Base-by-base conservation (phyloP, 2,329 filamentous ascomycete species). In the Graphiopsis chlorocephala region DNA sequence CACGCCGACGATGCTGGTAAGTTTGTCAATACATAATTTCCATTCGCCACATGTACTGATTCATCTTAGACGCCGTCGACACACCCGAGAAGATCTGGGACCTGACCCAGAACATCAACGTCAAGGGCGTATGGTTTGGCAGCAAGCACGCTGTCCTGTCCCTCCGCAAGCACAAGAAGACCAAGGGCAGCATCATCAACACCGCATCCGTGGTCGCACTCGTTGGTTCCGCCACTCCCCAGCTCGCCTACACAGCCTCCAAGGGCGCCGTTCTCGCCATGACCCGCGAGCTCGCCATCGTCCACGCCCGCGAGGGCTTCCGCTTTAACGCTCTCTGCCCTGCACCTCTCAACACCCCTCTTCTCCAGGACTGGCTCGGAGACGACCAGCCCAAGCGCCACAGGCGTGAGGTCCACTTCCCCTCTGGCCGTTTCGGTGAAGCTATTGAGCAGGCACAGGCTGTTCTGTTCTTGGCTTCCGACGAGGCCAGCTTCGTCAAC, bases 101-200 rank as follows among this genome's bases (percentile, higher is more conserved):
- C 74, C 81, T 96, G 70, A 97, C 93, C 4, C 92, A 96, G 67
- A 88, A 87, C 77, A 96, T 97, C 83, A 97, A 97, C 79, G 93
- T 97, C 78, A 97, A 97, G 86, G 93, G 93, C 50, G 93, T 97
- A n/a, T 97, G 93, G 93, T 97, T 87, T 77, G 93, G 93, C 66
- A 90, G 88, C 85, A 97, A 97, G 84, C 92, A 97, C 78, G 92
- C 93, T 7, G 88, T 97, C 29, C 83, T 94, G 59, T 86, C 91
- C 52, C 84, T 97, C 72, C 89, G 93, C 69, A 88, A 87, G 72
- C 84, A 96, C 83, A 85, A 86, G 63, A 97, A 97, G 87, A 86
- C 82, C 52, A 86, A 85, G 72, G 91, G 87, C 60, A 92, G 89
- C 78, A 88, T 97, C 79, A 93, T 97, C 85, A 97, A 97, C 84